A percentile compares a stretch with the other conserved stretches of the same genome.
These are phyloP conservation scores for Testicularia cyperi DNA, from an alignment of 1,284 basidiomycete genomes.

Conservation along the genomic window DNA sequence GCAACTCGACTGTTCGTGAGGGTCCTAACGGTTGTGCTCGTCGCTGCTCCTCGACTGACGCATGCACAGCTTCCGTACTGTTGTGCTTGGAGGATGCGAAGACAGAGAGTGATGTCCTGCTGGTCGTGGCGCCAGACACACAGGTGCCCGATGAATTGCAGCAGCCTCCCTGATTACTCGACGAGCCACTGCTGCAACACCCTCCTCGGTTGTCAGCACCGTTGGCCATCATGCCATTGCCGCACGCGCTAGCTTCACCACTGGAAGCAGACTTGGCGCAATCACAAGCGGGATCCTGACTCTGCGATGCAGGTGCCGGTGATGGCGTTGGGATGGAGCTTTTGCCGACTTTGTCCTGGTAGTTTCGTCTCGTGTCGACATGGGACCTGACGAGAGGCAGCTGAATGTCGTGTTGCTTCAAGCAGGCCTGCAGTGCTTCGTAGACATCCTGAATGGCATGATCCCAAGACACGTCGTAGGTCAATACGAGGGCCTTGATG, in stretches of 20 bases:
- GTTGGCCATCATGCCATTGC: too few species aligned
- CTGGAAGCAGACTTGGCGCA: too few species aligned
- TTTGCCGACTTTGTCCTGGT: conserved; percentile 31
- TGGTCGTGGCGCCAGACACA: conserved; percentile 6
- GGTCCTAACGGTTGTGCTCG: conserved; percentile 43
- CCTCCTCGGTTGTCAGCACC: too few species aligned
- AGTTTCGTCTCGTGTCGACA: conserved; percentile 44
- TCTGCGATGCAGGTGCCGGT: too few species aligned
- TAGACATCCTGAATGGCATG: conserved; percentile 52
- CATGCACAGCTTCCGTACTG: neutral
- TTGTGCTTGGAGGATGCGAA: too few species aligned
- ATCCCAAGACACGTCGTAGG: conserved; percentile 80
- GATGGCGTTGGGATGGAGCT: too few species aligned
- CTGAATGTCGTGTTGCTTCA: conserved; percentile 11
- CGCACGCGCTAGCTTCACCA: too few species aligned
- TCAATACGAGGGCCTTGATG: conserved; percentile 65
- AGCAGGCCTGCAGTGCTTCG: conserved; percentile 61
- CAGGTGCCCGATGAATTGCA: conserved; percentile 1
- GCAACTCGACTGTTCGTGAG: conserved; percentile 19
- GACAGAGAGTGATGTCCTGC: conserved; percentile 6
- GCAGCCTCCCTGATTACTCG: too few species aligned
- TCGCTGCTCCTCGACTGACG: conserved; percentile 42
- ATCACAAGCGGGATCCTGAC: too few species aligned
- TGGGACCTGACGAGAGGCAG: conserved; percentile 25
- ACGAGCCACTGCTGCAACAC: too few species aligned